A percentile compares a stretch with the other conserved stretches of the same genome.
These are phyloP conservation scores for Clavispora carvajalis DNA, from an alignment of 805 yeast genomes.

Conservation along the genomic window DNA sequence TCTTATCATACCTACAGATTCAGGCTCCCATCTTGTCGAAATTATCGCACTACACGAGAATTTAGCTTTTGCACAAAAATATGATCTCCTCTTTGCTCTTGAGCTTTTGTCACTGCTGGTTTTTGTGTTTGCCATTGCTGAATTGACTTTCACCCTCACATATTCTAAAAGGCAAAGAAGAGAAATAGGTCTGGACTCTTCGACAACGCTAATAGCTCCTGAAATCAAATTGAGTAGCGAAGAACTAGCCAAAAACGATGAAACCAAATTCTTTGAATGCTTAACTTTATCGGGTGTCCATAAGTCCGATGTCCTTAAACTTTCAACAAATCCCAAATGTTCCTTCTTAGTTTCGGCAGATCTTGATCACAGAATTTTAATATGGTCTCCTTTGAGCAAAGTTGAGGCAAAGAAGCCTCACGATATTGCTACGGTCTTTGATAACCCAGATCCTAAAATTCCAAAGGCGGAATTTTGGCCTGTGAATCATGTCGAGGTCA, in stretches of 20 bases:
- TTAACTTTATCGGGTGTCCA: slow-evolving; percentile 42
- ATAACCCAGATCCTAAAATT: slow-evolving; percentile 18
- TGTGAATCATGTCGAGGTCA: slow-evolving; percentile 49
- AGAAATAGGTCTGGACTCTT: slow-evolving; percentile 3
- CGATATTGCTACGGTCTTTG: slow-evolving; percentile 37
- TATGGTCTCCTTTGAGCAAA: slow-evolving; percentile 63
- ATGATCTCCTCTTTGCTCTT: slow-evolving; percentile 47
- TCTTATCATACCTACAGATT: slow-evolving; percentile 16
- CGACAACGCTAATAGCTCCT: neutral
- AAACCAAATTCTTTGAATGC: slow-evolving; percentile 21
- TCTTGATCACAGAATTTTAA: slow-evolving; percentile 62
- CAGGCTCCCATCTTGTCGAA: slow-evolving; percentile 3
- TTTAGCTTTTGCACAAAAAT: neutral
- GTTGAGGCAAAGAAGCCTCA: slow-evolving; percentile 15
- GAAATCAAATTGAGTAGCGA: neutral
- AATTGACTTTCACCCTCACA: slow-evolving; percentile 32
- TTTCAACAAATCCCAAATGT: slow-evolving; percentile 52
- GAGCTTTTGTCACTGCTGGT: slow-evolving; percentile 51
- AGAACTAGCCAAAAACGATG: slow-evolving; percentile 12
- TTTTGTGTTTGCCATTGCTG: slow-evolving; percentile 47
- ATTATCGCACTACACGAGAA: neutral
- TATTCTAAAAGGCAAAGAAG: slow-evolving; percentile 13
- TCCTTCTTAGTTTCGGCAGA: slow-evolving; percentile 69
- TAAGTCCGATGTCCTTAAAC: slow-evolving; percentile 55
- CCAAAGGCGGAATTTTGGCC: slow-evolving; percentile 50